Percentiles rank a stretch among this genome's conserved stretches.
Conservation (phyloP, 2,329 filamentous ascomycete genomes). For the Lasiodiplodia theobromae region DNA sequence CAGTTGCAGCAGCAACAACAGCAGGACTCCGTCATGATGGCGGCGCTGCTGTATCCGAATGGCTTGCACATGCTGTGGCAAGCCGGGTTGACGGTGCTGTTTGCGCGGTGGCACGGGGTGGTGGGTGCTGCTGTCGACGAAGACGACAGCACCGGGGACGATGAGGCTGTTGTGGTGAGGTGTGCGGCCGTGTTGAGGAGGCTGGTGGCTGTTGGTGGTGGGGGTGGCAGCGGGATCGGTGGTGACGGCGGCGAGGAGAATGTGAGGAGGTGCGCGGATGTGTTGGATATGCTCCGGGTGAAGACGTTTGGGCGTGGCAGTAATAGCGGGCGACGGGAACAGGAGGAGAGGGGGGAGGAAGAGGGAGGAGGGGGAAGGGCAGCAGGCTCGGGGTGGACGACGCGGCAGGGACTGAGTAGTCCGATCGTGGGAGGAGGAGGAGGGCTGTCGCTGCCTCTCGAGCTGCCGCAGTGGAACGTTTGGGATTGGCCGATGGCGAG, state of each 20-base stretch:
- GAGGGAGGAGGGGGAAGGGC: background rate
- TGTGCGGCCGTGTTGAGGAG: background rate
- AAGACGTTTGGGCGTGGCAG: background rate
- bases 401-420: background rate
- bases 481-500: constrained; percentile 5
- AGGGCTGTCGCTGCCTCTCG: background rate
- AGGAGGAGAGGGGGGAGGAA: background rate
- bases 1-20: background rate
- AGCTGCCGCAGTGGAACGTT: constrained; percentile 6
- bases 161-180: background rate
- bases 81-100: constrained; percentile 1
- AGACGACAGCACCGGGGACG: background rate
- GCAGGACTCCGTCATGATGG: background rate
- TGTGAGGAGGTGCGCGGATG: constrained; percentile 6
- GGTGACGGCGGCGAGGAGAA: background rate
- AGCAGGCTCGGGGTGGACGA: background rate
- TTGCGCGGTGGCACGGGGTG: background rate
- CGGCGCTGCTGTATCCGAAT: background rate
- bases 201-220: background rate
- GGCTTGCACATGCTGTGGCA: constrained; percentile 13
- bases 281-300: constrained; percentile 1
- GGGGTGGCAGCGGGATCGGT: too few relatives aligned
- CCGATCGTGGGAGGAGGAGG: background rate
- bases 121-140: background rate
- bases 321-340: too few relatives aligned